Conservation (phyloP, 169 alveolate species). For the Eimeria brunetti region DNA sequence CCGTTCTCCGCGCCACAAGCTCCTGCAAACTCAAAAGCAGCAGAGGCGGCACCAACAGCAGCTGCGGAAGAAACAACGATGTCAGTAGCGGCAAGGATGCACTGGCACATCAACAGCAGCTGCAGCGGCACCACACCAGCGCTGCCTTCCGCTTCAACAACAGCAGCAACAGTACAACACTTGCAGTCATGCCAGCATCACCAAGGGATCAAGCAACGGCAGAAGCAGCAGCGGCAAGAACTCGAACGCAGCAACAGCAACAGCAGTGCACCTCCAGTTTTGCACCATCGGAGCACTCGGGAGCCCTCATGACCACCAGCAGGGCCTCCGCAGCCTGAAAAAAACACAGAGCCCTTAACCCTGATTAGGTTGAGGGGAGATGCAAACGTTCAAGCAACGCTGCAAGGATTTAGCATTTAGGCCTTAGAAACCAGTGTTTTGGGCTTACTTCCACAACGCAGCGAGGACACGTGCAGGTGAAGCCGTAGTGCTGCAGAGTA, state of each 20-base stretch:
- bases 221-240: background rate
- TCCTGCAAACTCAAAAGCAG: constrained; percentile 3
- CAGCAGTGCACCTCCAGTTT: constrained; percentile 26
- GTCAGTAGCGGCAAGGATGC: background rate
- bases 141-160: background rate
- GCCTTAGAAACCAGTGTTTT: background rate
- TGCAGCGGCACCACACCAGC: background rate
- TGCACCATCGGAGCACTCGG: constrained; percentile 21
- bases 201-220: background rate
- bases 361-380: background rate
- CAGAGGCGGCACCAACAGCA: background rate
- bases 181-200: background rate
- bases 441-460: constrained; percentile 72
- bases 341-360: background rate
- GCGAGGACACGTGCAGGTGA: constrained; percentile 72
- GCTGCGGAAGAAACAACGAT: background rate
- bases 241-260: background rate
- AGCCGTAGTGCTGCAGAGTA: constrained; percentile 65
- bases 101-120: background rate
- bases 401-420: background rate
- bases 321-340: constrained; percentile 62
- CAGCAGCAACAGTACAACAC: too few species aligned
- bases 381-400: background rate
- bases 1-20: constrained; percentile 63
- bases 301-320: constrained; percentile 56